Conservation (phyloP, 2,329 filamentous ascomycete genomes). For the Ceratocystis smalleyi region DNA sequence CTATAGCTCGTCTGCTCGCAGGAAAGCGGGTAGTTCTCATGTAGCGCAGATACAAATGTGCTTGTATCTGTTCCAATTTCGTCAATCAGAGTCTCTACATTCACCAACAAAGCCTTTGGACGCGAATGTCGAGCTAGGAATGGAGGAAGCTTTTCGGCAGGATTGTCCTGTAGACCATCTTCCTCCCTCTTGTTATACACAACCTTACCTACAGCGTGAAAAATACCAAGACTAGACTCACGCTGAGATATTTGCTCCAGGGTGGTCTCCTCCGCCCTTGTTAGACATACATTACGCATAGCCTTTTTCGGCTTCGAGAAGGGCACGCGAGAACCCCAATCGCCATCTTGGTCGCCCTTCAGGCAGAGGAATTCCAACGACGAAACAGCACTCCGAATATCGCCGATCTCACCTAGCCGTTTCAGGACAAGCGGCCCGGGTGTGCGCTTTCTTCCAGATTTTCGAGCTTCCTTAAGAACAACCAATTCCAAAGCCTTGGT, state of each 20-base stretch:
- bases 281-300: constrained; percentile 45
- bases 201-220: constrained; percentile 90
- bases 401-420: constrained; percentile 68
- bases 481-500: constrained; percentile 69
- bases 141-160: constrained; percentile 40
- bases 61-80: constrained; percentile 85
- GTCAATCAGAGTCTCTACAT: constrained; percentile 65
- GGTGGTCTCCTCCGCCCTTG: constrained; percentile 62
- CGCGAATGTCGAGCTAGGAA: constrained; percentile 43
- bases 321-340: constrained; percentile 58
- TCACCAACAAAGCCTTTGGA: constrained; percentile 48
- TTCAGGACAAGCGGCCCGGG: constrained; percentile 68
- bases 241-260: constrained; percentile 69
- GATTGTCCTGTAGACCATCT: constrained; percentile 2
- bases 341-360: constrained; percentile 48
- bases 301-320: constrained; percentile 54
- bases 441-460: constrained; percentile 57
- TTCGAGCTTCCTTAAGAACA: constrained; percentile 69
- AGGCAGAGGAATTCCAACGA: constrained; percentile 85
- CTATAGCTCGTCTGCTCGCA: constrained; percentile 42
- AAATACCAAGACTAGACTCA: constrained; percentile 81
- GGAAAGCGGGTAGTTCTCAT: constrained; percentile 85
- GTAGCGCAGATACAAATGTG: constrained; percentile 77
- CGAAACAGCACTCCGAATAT: constrained; percentile 83
- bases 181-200: constrained; percentile 74